Base-by-base conservation (phyloP, 768 basidiomycete genomes). In the Fomitopsis pulvina region DNA sequence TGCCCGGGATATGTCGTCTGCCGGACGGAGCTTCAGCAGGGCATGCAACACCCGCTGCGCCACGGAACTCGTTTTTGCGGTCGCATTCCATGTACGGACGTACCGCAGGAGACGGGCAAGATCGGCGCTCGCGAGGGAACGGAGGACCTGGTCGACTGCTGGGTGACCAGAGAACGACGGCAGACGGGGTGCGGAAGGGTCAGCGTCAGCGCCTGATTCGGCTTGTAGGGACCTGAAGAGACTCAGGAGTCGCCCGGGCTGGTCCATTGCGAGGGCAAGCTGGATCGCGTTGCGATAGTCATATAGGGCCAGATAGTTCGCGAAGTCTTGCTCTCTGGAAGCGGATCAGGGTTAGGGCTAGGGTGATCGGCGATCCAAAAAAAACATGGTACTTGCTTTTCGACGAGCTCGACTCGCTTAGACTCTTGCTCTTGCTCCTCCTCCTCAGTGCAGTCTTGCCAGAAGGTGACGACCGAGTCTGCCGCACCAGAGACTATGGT, bases 391-490 rank as follows among this genome's bases (percentile, higher is more conserved):
- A 73, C 87, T 60, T 61, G 94, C 95, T 87, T 89, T 57, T 89
- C 74, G 40, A 91, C 88, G 53, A 82, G 66, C 48, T 87, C 79
- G 11, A 80, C 79, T 21, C 89, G 78, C 59, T 85, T 80, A 4
- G 73, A 68, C 59, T 87, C 85, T 62, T 82, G 86, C 64, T 91
- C 85, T 30, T 72, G 69, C 57, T 87, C 83, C 53, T 88, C 76
- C 56, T 88, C 83, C 62, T 87, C 88, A 0, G 94, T 96, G 54
- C 86, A 90, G 65, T 98, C 95, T 67, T 90, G 76, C 96, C 96
- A 98, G 63, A 99, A 87, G 2, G 92, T 98, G 51, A 96, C 80
- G 8, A 96, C 78, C 11, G 95, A 97, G 66, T 99, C 96, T 8
- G 96, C 96, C 6, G 92, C 93, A 12, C 90, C 96, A 20, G 94